Evolutionary conservation across 768 basidiomycete genomes (phyloP).

Genomic region (Pluteus cervinus): DNA sequence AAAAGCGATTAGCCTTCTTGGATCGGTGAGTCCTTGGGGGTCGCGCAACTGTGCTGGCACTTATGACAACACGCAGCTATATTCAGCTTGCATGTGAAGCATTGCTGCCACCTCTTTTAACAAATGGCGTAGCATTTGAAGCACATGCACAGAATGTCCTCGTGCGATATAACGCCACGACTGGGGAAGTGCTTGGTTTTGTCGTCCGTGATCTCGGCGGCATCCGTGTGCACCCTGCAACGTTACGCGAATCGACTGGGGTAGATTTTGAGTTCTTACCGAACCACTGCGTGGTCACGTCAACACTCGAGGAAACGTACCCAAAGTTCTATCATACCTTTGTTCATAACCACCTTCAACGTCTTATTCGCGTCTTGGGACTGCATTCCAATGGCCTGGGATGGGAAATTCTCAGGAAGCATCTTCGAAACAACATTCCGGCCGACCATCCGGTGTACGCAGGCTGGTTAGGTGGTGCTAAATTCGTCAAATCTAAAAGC

Average conservation of each 20-base stretch:
- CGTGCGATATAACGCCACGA: slow-evolving; percentile 35
- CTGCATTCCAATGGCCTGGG: slow-evolving; percentile 46
- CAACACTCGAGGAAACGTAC: slow-evolving; percentile 42
- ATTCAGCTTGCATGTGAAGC: slow-evolving; percentile 44
- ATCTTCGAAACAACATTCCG: slow-evolving; percentile 40
- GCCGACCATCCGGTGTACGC: slow-evolving; percentile 36
- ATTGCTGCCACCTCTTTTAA: slow-evolving; percentile 43
- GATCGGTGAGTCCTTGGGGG: slow-evolving; percentile 29
- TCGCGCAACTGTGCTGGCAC: neutral
- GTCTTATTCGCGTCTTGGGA: slow-evolving; percentile 45
- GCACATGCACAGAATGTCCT: slow-evolving; percentile 57
- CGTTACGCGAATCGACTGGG: slow-evolving; percentile 40
- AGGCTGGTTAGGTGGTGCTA: slow-evolving; percentile 38
- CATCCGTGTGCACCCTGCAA: slow-evolving; percentile 46
- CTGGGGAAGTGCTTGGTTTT: slow-evolving; percentile 41
- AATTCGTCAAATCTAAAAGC: slow-evolving; percentile 46
- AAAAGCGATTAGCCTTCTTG: slow-evolving; percentile 40
- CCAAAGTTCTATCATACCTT: slow-evolving; percentile 57
- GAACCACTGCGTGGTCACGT: slow-evolving; percentile 44
- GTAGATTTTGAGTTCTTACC: slow-evolving; percentile 47
- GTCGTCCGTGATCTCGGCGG: slow-evolving; percentile 54
- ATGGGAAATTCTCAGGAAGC: slow-evolving; percentile 42
- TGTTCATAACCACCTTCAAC: slow-evolving; percentile 54
- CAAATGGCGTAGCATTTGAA: slow-evolving; percentile 56
- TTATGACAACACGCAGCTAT: slow-evolving; percentile 28